Conservation (phyloP, 306 rosid species). For the Malus orientalis region DNA sequence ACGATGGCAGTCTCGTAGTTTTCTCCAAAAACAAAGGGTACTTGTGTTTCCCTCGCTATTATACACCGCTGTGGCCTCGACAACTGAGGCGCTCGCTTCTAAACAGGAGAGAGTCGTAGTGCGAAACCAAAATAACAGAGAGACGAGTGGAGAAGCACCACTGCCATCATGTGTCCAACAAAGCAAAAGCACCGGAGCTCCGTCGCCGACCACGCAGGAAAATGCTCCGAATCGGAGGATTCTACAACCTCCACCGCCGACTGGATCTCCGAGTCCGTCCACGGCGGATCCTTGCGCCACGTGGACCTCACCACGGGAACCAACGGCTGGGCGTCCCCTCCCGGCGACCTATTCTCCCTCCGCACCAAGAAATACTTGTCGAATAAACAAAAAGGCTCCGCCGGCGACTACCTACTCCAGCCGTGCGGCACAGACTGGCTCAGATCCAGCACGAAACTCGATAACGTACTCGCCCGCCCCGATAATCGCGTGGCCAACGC, state of each 20-base stretch:
- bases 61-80: background rate
- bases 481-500: slow-evolving; percentile 60
- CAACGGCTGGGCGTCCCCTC: slow-evolving; percentile 95
- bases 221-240: slow-evolving; percentile 24
- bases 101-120: background rate
- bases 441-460: slow-evolving; percentile 60
- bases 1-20: background rate
- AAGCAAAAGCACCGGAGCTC: slow-evolving; percentile 35
- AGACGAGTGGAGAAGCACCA: background rate
- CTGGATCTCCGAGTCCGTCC: slow-evolving; percentile 53
- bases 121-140: background rate
- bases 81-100: background rate
- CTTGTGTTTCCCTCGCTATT: background rate
- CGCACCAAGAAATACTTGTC: slow-evolving; percentile 54
- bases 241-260: slow-evolving; percentile 17
- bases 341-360: slow-evolving; percentile 67
- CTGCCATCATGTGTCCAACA: slow-evolving; percentile 38
- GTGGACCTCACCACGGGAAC: slow-evolving; percentile 64
- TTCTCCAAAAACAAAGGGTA: slow-evolving; percentile 4
- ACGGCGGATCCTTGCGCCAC: slow-evolving; percentile 61
- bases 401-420: slow-evolving; percentile 65
- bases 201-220: slow-evolving; percentile 12
- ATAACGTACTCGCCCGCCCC: slow-evolving; percentile 67
- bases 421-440: slow-evolving; percentile 90
- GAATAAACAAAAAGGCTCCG: slow-evolving; percentile 47